Conservation (phyloP, 345 rosid genomes). For the Syzygium grande region DNA sequence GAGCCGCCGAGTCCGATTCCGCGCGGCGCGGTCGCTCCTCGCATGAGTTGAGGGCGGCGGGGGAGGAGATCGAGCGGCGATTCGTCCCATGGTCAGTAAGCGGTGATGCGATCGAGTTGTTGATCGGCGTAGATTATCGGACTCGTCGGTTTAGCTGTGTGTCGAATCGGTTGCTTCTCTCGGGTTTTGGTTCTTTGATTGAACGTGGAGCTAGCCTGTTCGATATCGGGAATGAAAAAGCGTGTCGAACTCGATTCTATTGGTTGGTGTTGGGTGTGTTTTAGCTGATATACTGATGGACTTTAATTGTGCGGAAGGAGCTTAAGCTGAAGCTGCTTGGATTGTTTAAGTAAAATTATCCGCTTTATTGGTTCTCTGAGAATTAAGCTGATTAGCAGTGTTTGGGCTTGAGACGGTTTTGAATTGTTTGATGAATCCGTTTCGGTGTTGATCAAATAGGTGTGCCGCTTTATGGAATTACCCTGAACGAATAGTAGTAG, state of each 20-base stretch:
- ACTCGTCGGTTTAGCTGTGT: not conserved
- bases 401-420: not conserved
- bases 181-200: not conserved
- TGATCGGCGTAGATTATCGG: not conserved
- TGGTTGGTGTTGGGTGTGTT: not conserved
- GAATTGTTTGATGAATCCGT: not conserved
- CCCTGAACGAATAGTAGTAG: not conserved
- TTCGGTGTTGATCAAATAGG: not conserved
- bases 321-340: not conserved
- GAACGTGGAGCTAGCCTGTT: not conserved
- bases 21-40: not conserved
- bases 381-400: not conserved
- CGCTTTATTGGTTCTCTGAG: not conserved
- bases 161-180: not conserved
- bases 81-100: slow-evolving; percentile 28
- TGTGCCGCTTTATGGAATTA: not conserved
- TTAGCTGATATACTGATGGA: not conserved
- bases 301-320: not conserved
- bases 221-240: not conserved
- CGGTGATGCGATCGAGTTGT: not conserved
- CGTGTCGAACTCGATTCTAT: not conserved
- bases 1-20: slow-evolving; percentile 1
- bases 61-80: slow-evolving; percentile 1
- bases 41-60: slow-evolving; percentile 17
- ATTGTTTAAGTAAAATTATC: not conserved